phyloP scores from a whole-genome alignment of 1,284 basidiomycete species.

The Ganoderma resinaceum region DNA sequence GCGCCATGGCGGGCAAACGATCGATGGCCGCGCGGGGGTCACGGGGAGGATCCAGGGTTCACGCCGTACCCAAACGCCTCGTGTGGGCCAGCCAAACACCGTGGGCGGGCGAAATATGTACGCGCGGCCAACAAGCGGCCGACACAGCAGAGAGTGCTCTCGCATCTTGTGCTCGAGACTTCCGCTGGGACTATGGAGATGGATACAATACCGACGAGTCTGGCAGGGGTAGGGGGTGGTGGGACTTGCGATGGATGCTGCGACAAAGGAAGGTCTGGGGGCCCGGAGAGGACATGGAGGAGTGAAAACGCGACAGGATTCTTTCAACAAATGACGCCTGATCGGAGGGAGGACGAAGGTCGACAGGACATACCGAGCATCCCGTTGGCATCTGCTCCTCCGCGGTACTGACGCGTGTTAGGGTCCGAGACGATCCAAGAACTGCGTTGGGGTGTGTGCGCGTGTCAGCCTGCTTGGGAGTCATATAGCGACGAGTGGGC shows the following conservation, averaged over 20 bases:
- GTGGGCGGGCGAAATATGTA: background rate
- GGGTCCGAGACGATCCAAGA: background rate
- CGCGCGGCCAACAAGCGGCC: background rate
- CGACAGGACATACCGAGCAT: slow-evolving; percentile 1
- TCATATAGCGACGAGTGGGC: slow-evolving; percentile 26
- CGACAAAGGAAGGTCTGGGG: background rate
- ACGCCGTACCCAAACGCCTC: slow-evolving; percentile 1
- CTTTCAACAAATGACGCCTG: slow-evolving; percentile 3
- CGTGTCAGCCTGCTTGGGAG: slow-evolving; percentile 13
- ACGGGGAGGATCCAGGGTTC: background rate
- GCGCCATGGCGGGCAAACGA: background rate
- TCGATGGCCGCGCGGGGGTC: background rate
- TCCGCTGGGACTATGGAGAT: background rate
- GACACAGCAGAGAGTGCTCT: background rate
- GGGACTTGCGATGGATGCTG: slow-evolving; percentile 18
- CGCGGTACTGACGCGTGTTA: background rate
- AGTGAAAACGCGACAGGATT: too few species aligned
- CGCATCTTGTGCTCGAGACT: background rate
- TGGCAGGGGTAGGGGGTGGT: background rate
- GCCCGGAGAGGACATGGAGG: background rate
- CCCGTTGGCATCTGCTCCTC: background rate
- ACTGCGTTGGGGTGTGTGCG: background rate
- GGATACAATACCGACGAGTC: background rate
- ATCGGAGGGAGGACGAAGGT: background rate
- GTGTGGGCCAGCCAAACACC: background rate